These are phyloP conservation scores for Boletus edulis DNA, from an alignment of 768 basidiomycete genomes.

Conservation along the genomic window DNA sequence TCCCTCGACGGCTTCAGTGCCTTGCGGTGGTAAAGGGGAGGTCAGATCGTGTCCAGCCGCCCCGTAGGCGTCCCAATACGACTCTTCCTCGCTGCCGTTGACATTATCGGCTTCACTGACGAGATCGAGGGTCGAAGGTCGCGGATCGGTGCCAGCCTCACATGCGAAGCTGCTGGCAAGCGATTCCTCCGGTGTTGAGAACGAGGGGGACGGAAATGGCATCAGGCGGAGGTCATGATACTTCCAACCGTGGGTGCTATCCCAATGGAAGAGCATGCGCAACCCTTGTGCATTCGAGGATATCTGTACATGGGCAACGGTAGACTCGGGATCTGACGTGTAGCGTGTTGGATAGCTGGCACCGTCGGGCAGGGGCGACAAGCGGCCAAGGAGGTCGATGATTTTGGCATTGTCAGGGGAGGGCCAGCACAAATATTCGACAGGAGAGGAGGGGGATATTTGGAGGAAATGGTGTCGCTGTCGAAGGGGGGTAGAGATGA, in stretches of 20 bases:
- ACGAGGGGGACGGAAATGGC: constrained; percentile 59
- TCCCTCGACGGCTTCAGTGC: constrained; percentile 9
- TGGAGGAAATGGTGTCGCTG: constrained; percentile 66
- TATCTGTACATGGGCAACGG: constrained; percentile 57
- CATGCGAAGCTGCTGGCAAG: constrained; percentile 24
- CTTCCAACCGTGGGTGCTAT: constrained; percentile 53
- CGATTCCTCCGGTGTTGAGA: constrained; percentile 26
- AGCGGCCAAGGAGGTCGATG: constrained; percentile 44
- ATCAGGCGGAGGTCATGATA: constrained; percentile 69
- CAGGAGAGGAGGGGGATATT: constrained; percentile 47
- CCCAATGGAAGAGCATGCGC: constrained; percentile 71
- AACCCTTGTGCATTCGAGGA: constrained; percentile 37
- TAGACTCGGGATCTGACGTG: constrained; percentile 48
- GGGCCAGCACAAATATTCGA: constrained; percentile 70
- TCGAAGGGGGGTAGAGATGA: constrained; percentile 56
- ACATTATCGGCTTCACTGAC: constrained; percentile 16
- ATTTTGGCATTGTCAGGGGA: constrained; percentile 34
- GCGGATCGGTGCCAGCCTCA: neutral
- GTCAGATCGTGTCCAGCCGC: constrained; percentile 31
- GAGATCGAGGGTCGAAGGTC: neutral
- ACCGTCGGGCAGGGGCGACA: constrained; percentile 26
- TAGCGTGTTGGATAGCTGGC: constrained; percentile 35
- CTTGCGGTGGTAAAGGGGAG: constrained; percentile 16
- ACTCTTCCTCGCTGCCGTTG: constrained; percentile 40
- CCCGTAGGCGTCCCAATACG: constrained; percentile 71